These are phyloP conservation scores for Penicillium bovifimosum DNA, from an alignment of 495 filamentous ascomycete genomes.

Conservation along the genomic window DNA sequence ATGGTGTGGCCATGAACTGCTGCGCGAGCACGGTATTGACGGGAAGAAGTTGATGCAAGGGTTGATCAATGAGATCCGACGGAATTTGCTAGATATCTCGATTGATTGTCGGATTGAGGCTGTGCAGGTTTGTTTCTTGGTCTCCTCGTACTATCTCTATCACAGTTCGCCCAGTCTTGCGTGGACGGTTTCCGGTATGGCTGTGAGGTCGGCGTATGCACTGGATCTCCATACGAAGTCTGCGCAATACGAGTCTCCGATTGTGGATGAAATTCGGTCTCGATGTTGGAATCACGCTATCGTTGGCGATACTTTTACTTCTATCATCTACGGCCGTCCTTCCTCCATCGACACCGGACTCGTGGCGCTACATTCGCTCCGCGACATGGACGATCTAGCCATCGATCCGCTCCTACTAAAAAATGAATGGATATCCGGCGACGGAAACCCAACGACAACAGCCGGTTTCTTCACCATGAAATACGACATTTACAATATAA, in stretches of 20 bases:
- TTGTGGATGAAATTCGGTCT: constrained; percentile 12
- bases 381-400: constrained; percentile 10
- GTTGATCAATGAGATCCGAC: constrained; percentile 12
- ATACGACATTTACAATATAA: constrained; percentile 13
- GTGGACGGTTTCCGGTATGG: constrained; percentile 16
- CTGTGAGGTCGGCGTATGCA: constrained; percentile 15
- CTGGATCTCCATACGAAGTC: constrained; percentile 11
- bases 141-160: constrained; percentile 17
- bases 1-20: constrained; percentile 4
- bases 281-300: constrained; percentile 21
- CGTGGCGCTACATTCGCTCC: constrained; percentile 9
- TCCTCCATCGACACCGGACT: constrained; percentile 13
- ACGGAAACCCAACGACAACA: constrained; percentile 2
- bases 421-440: background rate
- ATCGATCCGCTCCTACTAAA: constrained; percentile 2
- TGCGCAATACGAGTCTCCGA: background rate
- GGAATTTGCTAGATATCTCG: constrained; percentile 15
- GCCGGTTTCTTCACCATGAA: constrained; percentile 10
- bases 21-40: background rate
- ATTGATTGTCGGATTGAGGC: constrained; percentile 16
- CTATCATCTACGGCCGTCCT: constrained; percentile 17
- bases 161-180: constrained; percentile 16
- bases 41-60: constrained; percentile 5
- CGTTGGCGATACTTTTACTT: constrained; percentile 15
- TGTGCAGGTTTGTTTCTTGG: constrained; percentile 15